These are phyloP conservation scores for Mortierella claussenii DNA, from an alignment of 192 early-diverging fungal genomes.

Conservation along the genomic window DNA sequence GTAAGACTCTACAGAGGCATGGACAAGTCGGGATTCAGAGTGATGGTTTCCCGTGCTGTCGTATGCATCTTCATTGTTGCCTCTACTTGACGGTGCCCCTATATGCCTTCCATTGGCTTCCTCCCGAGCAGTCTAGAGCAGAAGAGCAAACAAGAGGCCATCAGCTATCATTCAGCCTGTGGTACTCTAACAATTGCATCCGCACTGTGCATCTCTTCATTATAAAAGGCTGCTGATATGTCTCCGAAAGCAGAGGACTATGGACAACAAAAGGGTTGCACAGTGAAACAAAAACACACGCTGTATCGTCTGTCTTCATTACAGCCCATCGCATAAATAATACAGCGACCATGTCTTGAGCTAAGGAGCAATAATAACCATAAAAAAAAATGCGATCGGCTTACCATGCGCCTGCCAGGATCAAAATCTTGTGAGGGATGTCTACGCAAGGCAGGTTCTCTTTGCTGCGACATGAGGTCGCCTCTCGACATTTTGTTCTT, in stretches of 20 bases:
- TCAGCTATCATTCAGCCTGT: no score
- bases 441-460: slow-evolving; percentile 20
- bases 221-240: neutral
- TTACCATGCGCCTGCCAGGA: slow-evolving; percentile 27
- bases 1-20: slow-evolving; percentile 71
- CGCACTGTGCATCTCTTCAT: no score
- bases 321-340: no score
- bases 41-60: neutral
- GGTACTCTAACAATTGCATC: no score
- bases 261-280: no score
- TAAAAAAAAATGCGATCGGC: neutral
- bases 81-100: slow-evolving; percentile 5
- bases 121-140: slow-evolving; percentile 6
- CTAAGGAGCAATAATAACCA: no score
- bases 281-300: no score
- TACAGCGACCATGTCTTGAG: no score
- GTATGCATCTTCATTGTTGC: slow-evolving; percentile 14
- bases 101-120: slow-evolving; percentile 9
- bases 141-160: neutral
- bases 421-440: slow-evolving; percentile 44
- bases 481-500: slow-evolving; percentile 51
- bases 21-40: slow-evolving; percentile 41
- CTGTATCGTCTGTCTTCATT: no score
- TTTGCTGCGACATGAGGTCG: slow-evolving; percentile 34
- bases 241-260: no score